Conservation (phyloP, 805 yeast genomes). For the Tetrapisispora pingtungensis region DNA sequence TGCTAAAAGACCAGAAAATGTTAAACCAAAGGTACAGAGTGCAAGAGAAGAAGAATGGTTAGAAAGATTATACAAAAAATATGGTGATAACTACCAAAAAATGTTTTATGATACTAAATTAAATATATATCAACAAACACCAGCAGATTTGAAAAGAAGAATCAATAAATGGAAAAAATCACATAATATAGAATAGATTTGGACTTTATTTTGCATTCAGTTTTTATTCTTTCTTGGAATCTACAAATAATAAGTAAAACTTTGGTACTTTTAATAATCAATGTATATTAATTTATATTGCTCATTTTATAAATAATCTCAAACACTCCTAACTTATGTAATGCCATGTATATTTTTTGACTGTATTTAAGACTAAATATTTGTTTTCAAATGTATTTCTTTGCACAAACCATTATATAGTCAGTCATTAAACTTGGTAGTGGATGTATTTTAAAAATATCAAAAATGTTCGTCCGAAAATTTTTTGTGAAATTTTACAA, state of each 20-base stretch:
- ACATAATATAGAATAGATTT: conserved; percentile 26
- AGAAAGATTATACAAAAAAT: conserved; percentile 49
- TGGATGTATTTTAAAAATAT: too few relatives aligned
- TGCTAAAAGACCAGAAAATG: conserved; percentile 35
- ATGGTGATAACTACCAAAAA: conserved; percentile 79
- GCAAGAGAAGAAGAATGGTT: conserved; percentile 74
- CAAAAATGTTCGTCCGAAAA: background rate
- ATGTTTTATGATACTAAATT: conserved; percentile 90
- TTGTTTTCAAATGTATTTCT: background rate
- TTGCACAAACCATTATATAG: background rate
- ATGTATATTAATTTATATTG: background rate
- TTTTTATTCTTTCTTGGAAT: too few relatives aligned
- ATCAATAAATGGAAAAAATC: conserved; percentile 58
- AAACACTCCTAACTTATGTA: too few relatives aligned
- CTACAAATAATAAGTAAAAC: background rate
- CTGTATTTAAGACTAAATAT: too few relatives aligned
- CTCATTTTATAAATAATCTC: too few relatives aligned
- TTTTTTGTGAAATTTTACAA: background rate
- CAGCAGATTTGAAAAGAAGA: conserved; percentile 73
- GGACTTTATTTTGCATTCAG: background rate
- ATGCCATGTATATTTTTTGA: too few relatives aligned
- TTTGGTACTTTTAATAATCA: background rate
- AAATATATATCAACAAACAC: conserved; percentile 71
- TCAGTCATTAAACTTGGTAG: background rate
- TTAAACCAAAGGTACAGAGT: conserved; percentile 47